Evolutionary conservation across 1,284 basidiomycete genomes (phyloP).

Genomic region (Ustilago sp.): DNA sequence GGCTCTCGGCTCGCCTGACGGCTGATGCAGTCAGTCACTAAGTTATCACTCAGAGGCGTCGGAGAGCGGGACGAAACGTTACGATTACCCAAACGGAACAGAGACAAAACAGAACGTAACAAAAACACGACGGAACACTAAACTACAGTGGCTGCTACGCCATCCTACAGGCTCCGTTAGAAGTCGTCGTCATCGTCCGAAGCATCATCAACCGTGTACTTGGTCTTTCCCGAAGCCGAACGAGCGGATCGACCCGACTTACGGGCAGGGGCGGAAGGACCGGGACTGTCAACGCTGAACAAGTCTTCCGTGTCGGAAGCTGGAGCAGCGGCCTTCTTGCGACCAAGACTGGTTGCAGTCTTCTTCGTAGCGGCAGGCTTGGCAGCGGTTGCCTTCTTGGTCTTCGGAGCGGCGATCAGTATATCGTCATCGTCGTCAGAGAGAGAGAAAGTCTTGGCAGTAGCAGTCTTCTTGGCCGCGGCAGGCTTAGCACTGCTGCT

Average conservation of each 20-base stretch:
- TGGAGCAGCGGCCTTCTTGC: slow-evolving; percentile 32
- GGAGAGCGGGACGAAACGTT: slow-evolving; percentile 2
- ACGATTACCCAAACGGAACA: slow-evolving; percentile 15
- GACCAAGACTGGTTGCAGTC: slow-evolving; percentile 17
- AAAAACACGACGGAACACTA: background rate
- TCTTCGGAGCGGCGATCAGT: slow-evolving; percentile 30
- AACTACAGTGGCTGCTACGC: background rate
- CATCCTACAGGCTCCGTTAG: background rate
- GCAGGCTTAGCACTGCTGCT: slow-evolving; percentile 11
- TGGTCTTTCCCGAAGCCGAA: slow-evolving; percentile 31
- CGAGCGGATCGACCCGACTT: slow-evolving; percentile 30
- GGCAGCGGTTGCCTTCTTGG: slow-evolving; percentile 30
- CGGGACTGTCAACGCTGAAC: slow-evolving; percentile 42
- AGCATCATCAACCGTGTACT: slow-evolving; percentile 38
- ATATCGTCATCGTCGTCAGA: slow-evolving; percentile 52
- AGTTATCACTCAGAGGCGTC: background rate
- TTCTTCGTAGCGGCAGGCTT: slow-evolving; percentile 40
- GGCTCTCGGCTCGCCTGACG: too few relatives aligned
- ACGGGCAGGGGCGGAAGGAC: slow-evolving; percentile 20
- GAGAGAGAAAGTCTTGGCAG: slow-evolving; percentile 39
- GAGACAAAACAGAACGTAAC: background rate
- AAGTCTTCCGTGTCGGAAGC: slow-evolving; percentile 43
- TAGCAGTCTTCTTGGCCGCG: slow-evolving; percentile 20
- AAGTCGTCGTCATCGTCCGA: slow-evolving; percentile 41
- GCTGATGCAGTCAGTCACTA: background rate